Evolutionary conservation across 208 protist species (phyloP), one percentile per base, ranked within the genome.

Genomic region (Trypanosoma avium): DNA sequence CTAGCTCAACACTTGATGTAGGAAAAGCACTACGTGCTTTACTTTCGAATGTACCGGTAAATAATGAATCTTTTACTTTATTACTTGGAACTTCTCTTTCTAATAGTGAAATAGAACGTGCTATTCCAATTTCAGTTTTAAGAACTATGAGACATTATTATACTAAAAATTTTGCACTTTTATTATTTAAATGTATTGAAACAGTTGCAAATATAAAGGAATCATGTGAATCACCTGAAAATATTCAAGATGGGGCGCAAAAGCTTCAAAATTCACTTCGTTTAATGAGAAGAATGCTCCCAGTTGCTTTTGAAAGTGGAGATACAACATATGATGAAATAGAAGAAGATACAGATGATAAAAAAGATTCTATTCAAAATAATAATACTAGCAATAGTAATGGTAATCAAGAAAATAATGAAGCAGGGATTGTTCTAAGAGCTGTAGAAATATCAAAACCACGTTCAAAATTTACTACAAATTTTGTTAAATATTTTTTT

Each of bases 401-500:
- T n/a, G n/a, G n/a, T n/a, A n/a, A n/a, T n/a, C n/a, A n/a, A n/a
- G n/a, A n/a, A n/a, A n/a, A n/a, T n/a, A 62, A 77, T 26, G 56
- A 61, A 4, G 65, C 46, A 29, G 3, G 45, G 24, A 29, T 43
- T 26, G 29, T 29, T 22, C 27, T 8, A 40, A 22, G n/a, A 57
- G 36, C 36, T 13, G n/a, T 2, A 52, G 38, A 21, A 17, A n/a
- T 27, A 24, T 26, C 1, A 24, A 45, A 24, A 49, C 1, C 1
- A 12, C 73, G 82, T 50, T 92, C 81, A 24, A 33, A 35, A 27
- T 77, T 79, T 48, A 92, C 89, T 15, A 19, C 42, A 32, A 63
- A 82, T 19, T 95, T 95, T 77, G 67, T 80, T 48, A 60, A 75
- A 32, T 76, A 77, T 19, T 95, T 95, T 62, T 95, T 95, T 63